These are phyloP conservation scores for Penicillium bialowiezense DNA, from an alignment of 495 filamentous ascomycete species.

Conservation along the genomic window DNA sequence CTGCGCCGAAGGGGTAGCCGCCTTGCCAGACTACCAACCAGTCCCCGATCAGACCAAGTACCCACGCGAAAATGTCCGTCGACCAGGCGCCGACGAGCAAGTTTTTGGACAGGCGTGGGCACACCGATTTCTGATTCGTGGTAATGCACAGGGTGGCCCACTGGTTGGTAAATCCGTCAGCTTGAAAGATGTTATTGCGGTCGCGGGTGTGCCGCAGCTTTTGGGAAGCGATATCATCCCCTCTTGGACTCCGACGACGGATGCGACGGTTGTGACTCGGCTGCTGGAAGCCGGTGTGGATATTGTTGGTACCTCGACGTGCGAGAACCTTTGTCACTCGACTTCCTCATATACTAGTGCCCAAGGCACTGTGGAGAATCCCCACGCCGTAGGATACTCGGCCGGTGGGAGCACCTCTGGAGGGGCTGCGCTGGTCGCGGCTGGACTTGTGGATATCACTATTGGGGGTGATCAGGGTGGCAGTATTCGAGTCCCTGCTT, in stretches of 20 bases:
- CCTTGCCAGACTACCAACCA: conserved; percentile 34
- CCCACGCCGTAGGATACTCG: conserved; percentile 45
- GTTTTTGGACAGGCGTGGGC: conserved; percentile 33
- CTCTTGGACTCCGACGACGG: conserved; percentile 39
- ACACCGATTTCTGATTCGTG: conserved; percentile 29
- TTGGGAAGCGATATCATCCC: conserved; percentile 36
- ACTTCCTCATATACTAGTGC: conserved; percentile 44
- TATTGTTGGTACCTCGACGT: conserved; percentile 43
- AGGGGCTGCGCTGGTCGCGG: conserved; percentile 51
- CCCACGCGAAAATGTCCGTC: conserved; percentile 29
- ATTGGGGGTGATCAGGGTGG: conserved; percentile 64
- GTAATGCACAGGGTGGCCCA: conserved; percentile 48
- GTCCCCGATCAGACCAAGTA: conserved; percentile 22
- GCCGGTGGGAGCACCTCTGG: conserved; percentile 58
- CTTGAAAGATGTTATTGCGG: conserved; percentile 48
- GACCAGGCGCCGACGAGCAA: conserved; percentile 26
- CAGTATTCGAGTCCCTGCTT: conserved; percentile 54
- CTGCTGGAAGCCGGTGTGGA: conserved; percentile 43
- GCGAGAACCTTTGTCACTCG: conserved; percentile 47
- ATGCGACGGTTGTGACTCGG: conserved; percentile 47
- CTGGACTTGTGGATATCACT: conserved; percentile 49
- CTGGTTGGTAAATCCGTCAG: conserved; percentile 80
- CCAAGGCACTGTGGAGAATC: conserved; percentile 51
- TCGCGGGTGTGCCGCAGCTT: conserved; percentile 38
- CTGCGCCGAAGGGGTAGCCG: conserved; percentile 26